Evolutionary conservation across 345 rosid genomes (phyloP), one percentile per base, ranked within the genome.

Genomic region (Microthlaspi erraticum): DNA sequence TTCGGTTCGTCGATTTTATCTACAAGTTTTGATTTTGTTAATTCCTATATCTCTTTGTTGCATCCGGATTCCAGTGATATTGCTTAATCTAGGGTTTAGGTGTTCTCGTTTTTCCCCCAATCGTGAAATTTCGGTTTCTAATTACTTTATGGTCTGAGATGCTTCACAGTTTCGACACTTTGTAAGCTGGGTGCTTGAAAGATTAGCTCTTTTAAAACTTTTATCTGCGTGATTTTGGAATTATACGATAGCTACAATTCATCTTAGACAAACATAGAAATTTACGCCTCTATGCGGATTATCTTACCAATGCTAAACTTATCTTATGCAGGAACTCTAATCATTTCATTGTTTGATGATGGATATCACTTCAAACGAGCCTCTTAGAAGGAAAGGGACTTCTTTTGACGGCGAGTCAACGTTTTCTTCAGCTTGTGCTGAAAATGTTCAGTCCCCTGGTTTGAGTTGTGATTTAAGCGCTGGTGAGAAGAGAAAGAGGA

Each of bases 401-500:
- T 32, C 34, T 3, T 32, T 0, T 32, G 34, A 32, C 34, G 34
- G 34, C 34, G 34, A 2, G 0, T 1, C 26, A 23, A 23, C 26
- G 3, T 23, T 23, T 23, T 23, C 26, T 23, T 23, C 26, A 23
- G 26, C 26, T 23, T 23, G 7, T 32, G 34, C 34, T 32, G 34
- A 32, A 32, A 5, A 32, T 32, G 7, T 32, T 32, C 34, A 32
- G 1, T 13, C 17, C 8, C 46, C 17, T 42, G 17, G 2, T 53
- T 53, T 8, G 58, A 53, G 38, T 8, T 31, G 19, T 53, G 38
- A 6, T 13, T 19, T 31, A 2, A 31, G 34, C n/a, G 58, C n/a
- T 31, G 58, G 58, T 31, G 20, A 31, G 19, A 53, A 53, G 76
- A 83, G 81, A 68, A 64, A 66, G 61, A 83, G 81, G 38, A 31